Conservation (phyloP, 768 basidiomycete species). For the Boletus vinaceobasis region DNA sequence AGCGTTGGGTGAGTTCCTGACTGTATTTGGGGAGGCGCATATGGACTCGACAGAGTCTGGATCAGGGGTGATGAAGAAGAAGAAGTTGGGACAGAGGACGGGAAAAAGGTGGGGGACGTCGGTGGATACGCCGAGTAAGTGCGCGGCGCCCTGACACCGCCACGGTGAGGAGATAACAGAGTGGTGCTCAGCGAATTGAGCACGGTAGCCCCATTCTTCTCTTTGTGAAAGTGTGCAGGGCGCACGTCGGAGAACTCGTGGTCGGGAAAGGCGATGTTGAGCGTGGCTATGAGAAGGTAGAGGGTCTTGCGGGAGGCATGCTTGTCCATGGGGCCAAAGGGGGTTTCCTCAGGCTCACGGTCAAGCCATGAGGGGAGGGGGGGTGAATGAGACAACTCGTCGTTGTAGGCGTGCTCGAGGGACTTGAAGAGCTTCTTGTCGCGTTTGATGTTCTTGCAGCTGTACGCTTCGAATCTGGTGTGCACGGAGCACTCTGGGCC, state of each 20-base stretch:
- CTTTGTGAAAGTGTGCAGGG: conserved; percentile 85
- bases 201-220: conserved; percentile 70
- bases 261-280: conserved; percentile 97
- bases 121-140: conserved; percentile 88
- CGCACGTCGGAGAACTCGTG: conserved; percentile 94
- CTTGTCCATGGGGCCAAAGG: conserved; percentile 89
- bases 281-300: conserved; percentile 92
- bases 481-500: conserved; percentile 86
- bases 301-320: conserved; percentile 85
- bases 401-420: conserved; percentile 81
- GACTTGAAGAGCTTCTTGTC: conserved; percentile 96
- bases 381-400: conserved; percentile 76
- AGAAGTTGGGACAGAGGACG: conserved; percentile 61
- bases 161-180: conserved; percentile 67
- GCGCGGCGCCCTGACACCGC: conserved; percentile 65
- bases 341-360: conserved; percentile 72
- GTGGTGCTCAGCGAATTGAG: conserved; percentile 85
- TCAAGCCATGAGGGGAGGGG: conserved; percentile 78
- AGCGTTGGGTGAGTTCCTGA: conserved; percentile 86
- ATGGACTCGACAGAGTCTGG: conserved; percentile 57
- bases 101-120: conserved; percentile 68
- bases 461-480: conserved; percentile 94
- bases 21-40: conserved; percentile 67
- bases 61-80: conserved; percentile 71
- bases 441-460: conserved; percentile 94